Base-by-base conservation (phyloP, 768 basidiomycete genomes). In the Tremella yokohamensis region DNA sequence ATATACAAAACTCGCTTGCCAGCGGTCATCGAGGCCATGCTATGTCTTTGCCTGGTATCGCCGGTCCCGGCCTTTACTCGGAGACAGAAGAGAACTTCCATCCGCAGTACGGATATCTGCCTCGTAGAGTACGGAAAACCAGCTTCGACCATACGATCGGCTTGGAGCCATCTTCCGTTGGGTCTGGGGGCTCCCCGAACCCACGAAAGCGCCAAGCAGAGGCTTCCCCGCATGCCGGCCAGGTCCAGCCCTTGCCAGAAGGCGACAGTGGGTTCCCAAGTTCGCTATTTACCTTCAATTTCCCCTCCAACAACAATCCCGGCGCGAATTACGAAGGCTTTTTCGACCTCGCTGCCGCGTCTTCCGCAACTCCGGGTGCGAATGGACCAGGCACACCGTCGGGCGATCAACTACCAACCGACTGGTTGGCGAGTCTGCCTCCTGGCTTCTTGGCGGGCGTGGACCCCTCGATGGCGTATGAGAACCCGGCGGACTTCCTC, bases 111-210 rank as follows among this genome's bases (percentile, higher is more conserved):
- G 74, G 73, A 1, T 72, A 68, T 39, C 89, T 91, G 73, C 89
- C 91, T 52, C 83, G 87, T 59, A 87, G 88, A 76, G 89, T 90
- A 58, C 84, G 91, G 61, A 96, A 96, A 81, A 90, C 91, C 47
- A 91, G 89, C 77, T 94, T 92, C 75, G 91, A 96, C 76, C 91
- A 92, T 77, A 83, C 86, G 60, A 51, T 37, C 8, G 63, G 61
- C 25, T 54, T 54, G 29, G 85, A 72, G 84, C 84, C 26, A 8
- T 20, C n/a, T 16, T 29, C 29, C n/a, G 29, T 34, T 11, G 29
- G 29, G 29, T 34, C 29, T 34, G 29, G 29, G 29, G 29, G 11
- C 11, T 18, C n/a, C 6, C 42, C 42, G 6, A 45, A 45, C 42
- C 64, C 66, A 29, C 56, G 86, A 16, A 75, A 73, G 59, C 64